Evolutionary conservation across 2,329 filamentous ascomycete genomes (phyloP), one percentile per base, ranked within the genome.

Genomic region (Exophiala spinifera): DNA sequence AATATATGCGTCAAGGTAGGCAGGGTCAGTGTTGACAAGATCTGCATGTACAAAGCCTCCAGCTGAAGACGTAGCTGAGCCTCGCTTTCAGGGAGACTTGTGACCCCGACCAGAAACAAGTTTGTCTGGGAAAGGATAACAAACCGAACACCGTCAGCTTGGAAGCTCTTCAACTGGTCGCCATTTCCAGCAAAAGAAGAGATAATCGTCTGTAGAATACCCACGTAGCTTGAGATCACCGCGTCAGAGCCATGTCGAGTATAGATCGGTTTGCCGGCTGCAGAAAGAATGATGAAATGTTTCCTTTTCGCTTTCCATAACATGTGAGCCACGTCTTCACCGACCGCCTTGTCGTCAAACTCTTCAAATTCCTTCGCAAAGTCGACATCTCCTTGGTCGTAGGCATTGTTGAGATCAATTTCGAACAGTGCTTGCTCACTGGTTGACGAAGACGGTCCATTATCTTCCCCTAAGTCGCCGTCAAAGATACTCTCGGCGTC

Each of bases 11-110:
- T 88, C 61, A 99, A 80, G 13, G 84, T 88, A 0, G 94, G 92
- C 7, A 99, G 79, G 0, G 94, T 99, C 56, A 99, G 75, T 0
- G 95, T 99, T 1, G 94, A 97, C 21, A 99, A 73, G 48, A 99
- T 96, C 71, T 99, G 94, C 89, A 96, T 97, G 70, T 99, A 99
- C 34, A 99, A 75, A 11, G 92, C 91, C 61, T 96, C 91, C 2
- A 99, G 82, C 69, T 99, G 94, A 17, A 85, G 82, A 50, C 89
- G 84, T 17, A 99, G 80, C 70, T 99, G 92, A 3, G 83, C 76
- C 67, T 97, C 92, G 68, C 89, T 96, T 71, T 99, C 94, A n/a
- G 87, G 85, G 10, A 99, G 81, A 59, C 86, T 87, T 67, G 91
- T 96, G 66, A 97, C 94, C 42, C 91, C 92, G 46, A 97, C 89